Evolutionary conservation across 2,329 filamentous ascomycete species (phyloP), one percentile per base, ranked within the genome.

Genomic region (Fusarium nurragi): DNA sequence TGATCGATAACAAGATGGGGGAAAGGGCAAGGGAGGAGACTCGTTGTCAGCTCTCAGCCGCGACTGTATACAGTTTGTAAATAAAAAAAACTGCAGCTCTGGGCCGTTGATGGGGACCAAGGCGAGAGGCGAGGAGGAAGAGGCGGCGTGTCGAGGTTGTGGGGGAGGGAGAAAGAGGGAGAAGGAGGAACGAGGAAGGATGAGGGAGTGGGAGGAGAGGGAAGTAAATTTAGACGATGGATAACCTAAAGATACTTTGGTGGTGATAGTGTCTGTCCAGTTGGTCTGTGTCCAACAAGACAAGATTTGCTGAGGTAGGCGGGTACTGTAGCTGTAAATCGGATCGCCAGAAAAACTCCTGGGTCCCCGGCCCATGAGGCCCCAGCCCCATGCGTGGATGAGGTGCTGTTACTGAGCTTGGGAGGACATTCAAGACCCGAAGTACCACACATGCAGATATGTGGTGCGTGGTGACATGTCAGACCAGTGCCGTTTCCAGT

Each of bases 251-350:
- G 56, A 38, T 59, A 39, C 36, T 46, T 48, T 36, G 30, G 65
- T 72, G 65, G 68, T 73, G 70, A 71, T 71, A 71, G 63, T 69
- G 67, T 69, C 70, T 71, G 70, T 71, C 67, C 56, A 62, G 55
- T 61, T 34, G n/a, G 32, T 34, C 26, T 30, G 26, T 30, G 26
- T 30, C 26, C 26, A 30, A 30, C 26, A 30, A 30, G 26, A 30
- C 26, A 30, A 30, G 26, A 28, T 55, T 46, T 39, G 19, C 28
- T 54, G 23, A 39, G 37, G 16, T 23, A 38, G 25, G 32, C 40
- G 47, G 49, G 40, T 51, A 47, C 39, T 28, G 46, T 36, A 32
- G 21, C 47, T 34, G 39, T 52, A 46, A 45, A 71, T 69, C 70
- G 64, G 65, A 70, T 70, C 66, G 64, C 66, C 68, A 63, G 28